These are phyloP conservation scores for Neckera pumila DNA, from an alignment of 225 moss, liverwort and hornwort genomes.

Conservation along the genomic window DNA sequence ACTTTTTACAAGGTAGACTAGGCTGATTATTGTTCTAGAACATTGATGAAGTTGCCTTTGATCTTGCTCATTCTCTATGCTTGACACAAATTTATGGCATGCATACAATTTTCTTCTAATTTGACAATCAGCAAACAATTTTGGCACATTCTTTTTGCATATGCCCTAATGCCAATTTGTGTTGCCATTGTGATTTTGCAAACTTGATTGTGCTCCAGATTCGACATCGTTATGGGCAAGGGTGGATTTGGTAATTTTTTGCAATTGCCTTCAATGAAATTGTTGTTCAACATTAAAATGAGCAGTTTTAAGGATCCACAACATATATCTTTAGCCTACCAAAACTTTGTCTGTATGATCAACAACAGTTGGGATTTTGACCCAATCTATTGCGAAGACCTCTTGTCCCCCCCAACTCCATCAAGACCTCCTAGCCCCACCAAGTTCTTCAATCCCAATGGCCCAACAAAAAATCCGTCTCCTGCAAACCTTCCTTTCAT, in stretches of 20 bases:
- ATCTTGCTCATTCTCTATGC: neutral
- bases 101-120: neutral
- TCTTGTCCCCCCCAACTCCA: rapidly evolving
- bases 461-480: rapidly evolving
- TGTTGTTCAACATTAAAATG: neutral
- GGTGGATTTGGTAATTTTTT: neutral
- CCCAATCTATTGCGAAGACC: neutral
- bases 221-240: rapidly evolving
- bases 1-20: neutral
- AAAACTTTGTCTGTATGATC: rapidly evolving
- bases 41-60: neutral
- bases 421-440: neutral
- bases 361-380: neutral
- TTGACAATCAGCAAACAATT: no score
- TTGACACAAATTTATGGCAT: neutral
- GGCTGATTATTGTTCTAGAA: neutral
- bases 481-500: neutral
- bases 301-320: neutral
- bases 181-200: neutral
- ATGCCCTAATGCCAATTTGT: neutral
- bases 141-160: neutral
- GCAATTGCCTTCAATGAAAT: neutral
- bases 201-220: neutral
- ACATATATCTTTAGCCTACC: rapidly evolving
- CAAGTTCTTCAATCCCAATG: neutral